Base-by-base conservation (phyloP, 805 yeast genomes). In the Nakazawaea siamensis region DNA sequence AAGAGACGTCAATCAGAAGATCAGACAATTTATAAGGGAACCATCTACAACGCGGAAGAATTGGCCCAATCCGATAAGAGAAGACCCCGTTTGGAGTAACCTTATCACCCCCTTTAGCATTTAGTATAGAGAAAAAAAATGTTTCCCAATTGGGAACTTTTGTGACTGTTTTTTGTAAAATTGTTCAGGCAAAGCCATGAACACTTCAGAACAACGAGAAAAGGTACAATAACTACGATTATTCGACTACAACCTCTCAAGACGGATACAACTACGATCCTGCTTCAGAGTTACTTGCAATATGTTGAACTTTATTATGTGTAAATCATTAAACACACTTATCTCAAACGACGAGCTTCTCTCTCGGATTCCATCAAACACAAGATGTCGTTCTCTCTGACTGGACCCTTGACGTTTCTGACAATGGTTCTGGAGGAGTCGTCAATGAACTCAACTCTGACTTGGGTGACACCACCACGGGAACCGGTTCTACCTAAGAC, bases 401-500 rank as follows among this genome's bases (percentile, higher is more conserved):
- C 95, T 67, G 95, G 94, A 63, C 95, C 95, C 46, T 85, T 85
- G 69, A 85, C 95, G 80, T 85, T 85, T 80, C 95, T 84, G 76
- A 85, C 94, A 60, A 85, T 85, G 62, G 92, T 81, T 78, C 95
- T 83, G 70, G 92, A 74, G 62, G 88, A 74, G 68, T 86, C 95
- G 62, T 86, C 95, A 66, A 85, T 74, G 80, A 85, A 86, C 72
- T 85, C 95, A 62, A 85, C 95, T 71, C 95, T 85, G 71, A 86
- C 95, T 73, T 85, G 95, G 73, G 95, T 85, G 70, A 85, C 95
- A 78, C 96, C 96, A 83, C 97, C 97, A 76, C 97, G 90, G 68
- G 98, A 90, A 68, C 98, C 98, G 81, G 98, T 90, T 76, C 98
- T 90, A 70, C 97, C 97, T 72, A 90, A 80, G 69, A 90, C 97